Percentiles rank a stretch among this genome's conserved stretches.
Evolutionary conservation across 2,329 filamentous ascomycete genomes (phyloP).

Genomic region (Colletotrichum filicis): DNA sequence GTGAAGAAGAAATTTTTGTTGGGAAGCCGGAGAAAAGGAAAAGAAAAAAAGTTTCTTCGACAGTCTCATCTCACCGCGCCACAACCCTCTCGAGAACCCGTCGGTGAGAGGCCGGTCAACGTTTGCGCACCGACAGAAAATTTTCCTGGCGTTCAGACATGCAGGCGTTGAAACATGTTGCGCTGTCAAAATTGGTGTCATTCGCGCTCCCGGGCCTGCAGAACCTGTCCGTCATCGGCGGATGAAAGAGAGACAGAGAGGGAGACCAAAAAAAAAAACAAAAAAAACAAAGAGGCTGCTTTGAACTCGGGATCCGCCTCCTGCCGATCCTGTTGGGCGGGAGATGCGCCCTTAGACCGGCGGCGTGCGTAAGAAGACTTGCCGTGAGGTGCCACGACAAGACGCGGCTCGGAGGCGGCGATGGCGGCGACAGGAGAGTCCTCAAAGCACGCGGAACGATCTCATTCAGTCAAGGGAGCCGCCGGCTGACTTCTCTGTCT

Average conservation of each 20-base stretch:
- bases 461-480: constrained; percentile 8
- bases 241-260: not conserved
- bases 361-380: constrained; percentile 24
- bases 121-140: not conserved
- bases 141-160: not conserved
- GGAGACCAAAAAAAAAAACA: not conserved
- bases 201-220: constrained; percentile 9
- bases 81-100: not conserved
- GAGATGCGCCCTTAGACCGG: constrained; percentile 18
- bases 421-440: not conserved
- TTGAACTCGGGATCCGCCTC: constrained; percentile 25
- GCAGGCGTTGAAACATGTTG: constrained; percentile 4
- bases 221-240: constrained; percentile 14
- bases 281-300: not conserved
- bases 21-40: constrained; percentile 3
- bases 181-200: not conserved
- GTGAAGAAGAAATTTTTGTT: constrained; percentile 12
- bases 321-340: constrained; percentile 31
- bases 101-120: not conserved
- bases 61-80: not conserved
- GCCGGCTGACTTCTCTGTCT: not conserved
- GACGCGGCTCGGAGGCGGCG: constrained; percentile 19
- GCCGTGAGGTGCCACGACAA: constrained; percentile 34
- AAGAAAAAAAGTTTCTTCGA: not conserved
- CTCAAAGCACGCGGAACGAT: constrained; percentile 22